Evolutionary conservation across 257 asterid species (phyloP), one percentile per base, ranked within the genome.

Genomic region (Gardenia jasminoides): DNA sequence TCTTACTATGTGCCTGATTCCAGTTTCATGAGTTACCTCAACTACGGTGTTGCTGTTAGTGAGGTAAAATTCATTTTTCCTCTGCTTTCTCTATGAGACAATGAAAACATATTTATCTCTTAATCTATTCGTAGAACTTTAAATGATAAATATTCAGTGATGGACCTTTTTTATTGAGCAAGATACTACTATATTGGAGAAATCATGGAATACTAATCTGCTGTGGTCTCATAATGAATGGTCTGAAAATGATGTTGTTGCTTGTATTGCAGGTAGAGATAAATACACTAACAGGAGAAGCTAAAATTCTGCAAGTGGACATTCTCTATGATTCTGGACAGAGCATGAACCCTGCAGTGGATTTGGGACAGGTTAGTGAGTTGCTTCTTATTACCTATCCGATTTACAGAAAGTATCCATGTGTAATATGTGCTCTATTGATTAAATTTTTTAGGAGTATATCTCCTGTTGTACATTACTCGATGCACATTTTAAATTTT

Each of bases 251-350:
- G 56, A 56, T 19, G 26, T 31, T 11, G 3, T 67, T 46, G 68
- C 39, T 50, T 11, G 28, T 50, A 15, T 64, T 80, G 84, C 86
- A 91, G 96, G 97, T 89, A 43, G 96, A 90, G 88, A 82, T 92
- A 65, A 86, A 89, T 77, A 70, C 88, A 74, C 84, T 90, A 52
- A 87, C 96, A 0, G 94, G 97, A 81, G 91, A 89, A 73, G 84
- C 93, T 22, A 83, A 78, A 75, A 80, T 89, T 74, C 69, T 90
- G 83, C 83, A 81, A 80, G 76, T 91, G 15, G 92, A 90, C 81
- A 90, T 92, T 43, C 82, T 89, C 66, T 92, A 92, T 75, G 97
- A 92, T 80, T 92, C 94, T 58, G 97, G 97, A 64, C 97, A 89
- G 85, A 92, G 96, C 90, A 70, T 92, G 90, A 92, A 91, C 64